Conservation (phyloP, 2,329 filamentous ascomycete genomes). For the Hypoxylon sp. region DNA sequence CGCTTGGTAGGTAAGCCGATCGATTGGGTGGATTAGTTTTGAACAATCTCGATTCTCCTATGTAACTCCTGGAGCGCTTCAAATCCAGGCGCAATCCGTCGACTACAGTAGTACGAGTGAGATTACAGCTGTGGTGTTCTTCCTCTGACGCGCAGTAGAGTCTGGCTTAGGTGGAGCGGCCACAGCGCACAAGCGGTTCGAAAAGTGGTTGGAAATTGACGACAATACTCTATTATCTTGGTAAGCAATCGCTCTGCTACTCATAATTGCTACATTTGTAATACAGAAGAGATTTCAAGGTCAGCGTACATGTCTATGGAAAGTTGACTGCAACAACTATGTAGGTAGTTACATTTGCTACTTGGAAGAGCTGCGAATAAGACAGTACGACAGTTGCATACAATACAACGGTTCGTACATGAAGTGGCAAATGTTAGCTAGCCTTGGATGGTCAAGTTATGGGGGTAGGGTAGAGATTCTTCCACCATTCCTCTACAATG, state of each 20-base stretch:
- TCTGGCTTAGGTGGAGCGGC: conserved; percentile 17
- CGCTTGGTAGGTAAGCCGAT: conserved; percentile 20
- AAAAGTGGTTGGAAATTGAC: conserved; percentile 11
- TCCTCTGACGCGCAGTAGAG: conserved; percentile 7
- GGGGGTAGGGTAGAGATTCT: conserved; percentile 8
- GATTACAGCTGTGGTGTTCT: conserved; percentile 19
- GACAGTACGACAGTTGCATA: conserved; percentile 22
- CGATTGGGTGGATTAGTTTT: conserved; percentile 25
- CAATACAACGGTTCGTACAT: conserved; percentile 31
- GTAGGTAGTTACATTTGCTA: conserved; percentile 37
- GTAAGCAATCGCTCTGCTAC: conserved; percentile 37
- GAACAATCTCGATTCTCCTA: conserved; percentile 7
- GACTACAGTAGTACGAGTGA: conserved; percentile 18
- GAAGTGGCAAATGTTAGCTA: conserved; percentile 32
- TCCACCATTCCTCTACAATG: conserved; percentile 8
- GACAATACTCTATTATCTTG: conserved; percentile 34
- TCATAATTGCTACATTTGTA: conserved; percentile 18
- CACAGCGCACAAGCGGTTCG: conserved; percentile 34
- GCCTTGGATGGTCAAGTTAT: conserved; percentile 7
- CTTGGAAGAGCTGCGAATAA: conserved; percentile 25
- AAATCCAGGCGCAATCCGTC: conserved; percentile 11
- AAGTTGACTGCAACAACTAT: conserved; percentile 20
- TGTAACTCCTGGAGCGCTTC: conserved; percentile 5
- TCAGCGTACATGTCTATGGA: conserved; percentile 30
- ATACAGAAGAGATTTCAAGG: conserved; percentile 22